A percentile compares a stretch with the other conserved stretches of the same genome.
Evolutionary conservation across 371 early-diverging fungal species (phyloP).

Genomic region (Phascolomyces articulosus): DNA sequence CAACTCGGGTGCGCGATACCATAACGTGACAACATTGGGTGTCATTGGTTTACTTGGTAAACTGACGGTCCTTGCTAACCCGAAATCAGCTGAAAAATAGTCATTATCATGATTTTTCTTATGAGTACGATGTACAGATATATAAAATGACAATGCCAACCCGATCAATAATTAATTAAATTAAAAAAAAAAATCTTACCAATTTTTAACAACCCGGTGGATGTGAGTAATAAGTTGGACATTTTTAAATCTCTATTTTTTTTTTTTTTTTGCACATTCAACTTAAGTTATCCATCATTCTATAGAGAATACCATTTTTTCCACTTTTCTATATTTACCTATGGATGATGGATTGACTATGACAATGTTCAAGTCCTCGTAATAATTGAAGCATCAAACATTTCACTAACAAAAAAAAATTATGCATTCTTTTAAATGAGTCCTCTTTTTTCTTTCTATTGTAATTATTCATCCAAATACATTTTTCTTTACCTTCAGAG

Average conservation of each 20-base stretch:
- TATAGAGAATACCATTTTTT: too few species aligned
- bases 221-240: conserved; percentile 80
- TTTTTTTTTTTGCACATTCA: not conserved
- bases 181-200: conserved; percentile 39
- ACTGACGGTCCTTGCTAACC: conserved; percentile 80
- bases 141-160: too few species aligned
- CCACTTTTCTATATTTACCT: conserved; percentile 35
- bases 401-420: conserved; percentile 61
- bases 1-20: conserved; percentile 96
- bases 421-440: not conserved
- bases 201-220: conserved; percentile 78
- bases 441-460: too few species aligned
- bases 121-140: not conserved
- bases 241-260: conserved; percentile 78
- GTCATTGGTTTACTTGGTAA: conserved; percentile 78
- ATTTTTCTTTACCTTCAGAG: conserved; percentile 52
- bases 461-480: too few species aligned
- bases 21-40: conserved; percentile 93
- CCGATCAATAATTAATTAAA: not conserved
- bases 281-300: too few species aligned
- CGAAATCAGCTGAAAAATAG: conserved; percentile 73
- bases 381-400: conserved; percentile 82
- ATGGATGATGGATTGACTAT: conserved; percentile 77
- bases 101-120: not conserved
- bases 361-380: conserved; percentile 78